These are phyloP conservation scores for Coriolopsis trogii DNA, from an alignment of 1,284 basidiomycete species.

Conservation along the genomic window DNA sequence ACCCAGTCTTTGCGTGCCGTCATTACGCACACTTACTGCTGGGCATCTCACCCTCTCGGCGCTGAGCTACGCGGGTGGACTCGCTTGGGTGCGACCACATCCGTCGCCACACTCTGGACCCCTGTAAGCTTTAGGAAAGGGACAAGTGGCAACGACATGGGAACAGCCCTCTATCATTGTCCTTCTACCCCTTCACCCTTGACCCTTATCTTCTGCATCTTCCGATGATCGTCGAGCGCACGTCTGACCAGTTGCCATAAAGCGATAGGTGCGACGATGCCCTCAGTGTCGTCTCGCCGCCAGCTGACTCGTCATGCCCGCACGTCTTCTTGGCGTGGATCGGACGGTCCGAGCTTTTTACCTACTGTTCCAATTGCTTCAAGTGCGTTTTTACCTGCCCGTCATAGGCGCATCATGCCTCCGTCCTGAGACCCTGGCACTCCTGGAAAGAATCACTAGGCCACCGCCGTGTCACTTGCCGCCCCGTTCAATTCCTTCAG, in stretches of 20 bases:
- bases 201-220: conserved; percentile 11
- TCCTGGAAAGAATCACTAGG: too few species aligned
- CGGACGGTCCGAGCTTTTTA: neutral
- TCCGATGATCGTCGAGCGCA: conserved; percentile 10
- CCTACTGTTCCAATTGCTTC: neutral
- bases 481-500: neutral
- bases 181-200: neutral
- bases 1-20: neutral
- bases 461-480: too few species aligned
- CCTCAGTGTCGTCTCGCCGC: conserved; percentile 9
- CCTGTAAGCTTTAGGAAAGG: too few species aligned
- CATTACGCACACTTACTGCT: neutral
- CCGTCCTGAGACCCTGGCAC: too few species aligned
- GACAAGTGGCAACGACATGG: conserved; percentile 5
- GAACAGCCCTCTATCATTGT: conserved; percentile 18
- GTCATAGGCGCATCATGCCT: neutral
- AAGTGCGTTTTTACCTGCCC: neutral
- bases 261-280: conserved; percentile 10
- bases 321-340: neutral
- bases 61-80: too few species aligned
- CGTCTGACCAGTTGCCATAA: conserved; percentile 7
- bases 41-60: neutral
- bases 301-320: conserved; percentile 15
- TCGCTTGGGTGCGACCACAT: too few species aligned
- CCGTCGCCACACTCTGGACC: too few species aligned